Conservation (phyloP, 148 eudicot genomes). For the Rhododendron henanense region DNA sequence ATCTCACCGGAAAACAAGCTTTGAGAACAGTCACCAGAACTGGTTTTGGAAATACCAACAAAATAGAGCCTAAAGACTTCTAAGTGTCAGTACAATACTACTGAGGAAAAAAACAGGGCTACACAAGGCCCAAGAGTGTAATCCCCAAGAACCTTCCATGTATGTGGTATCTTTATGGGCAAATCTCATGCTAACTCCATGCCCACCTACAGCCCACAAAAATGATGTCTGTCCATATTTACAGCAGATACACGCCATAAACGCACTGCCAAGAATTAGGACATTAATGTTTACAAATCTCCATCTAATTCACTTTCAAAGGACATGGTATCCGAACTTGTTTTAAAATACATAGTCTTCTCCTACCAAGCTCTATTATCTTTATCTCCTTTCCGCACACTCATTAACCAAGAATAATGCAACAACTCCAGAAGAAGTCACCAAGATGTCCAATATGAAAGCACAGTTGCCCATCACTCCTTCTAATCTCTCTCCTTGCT, state of each 20-base stretch:
- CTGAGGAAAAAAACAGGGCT: background rate
- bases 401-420: background rate
- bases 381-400: no score
- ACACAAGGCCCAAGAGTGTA: background rate
- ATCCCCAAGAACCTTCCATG: background rate
- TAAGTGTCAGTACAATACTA: background rate
- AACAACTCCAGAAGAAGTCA: background rate
- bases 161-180: constrained; percentile 14
- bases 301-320: no score
- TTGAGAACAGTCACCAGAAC: background rate
- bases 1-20: background rate
- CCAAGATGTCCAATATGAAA: background rate
- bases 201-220: constrained; percentile 58
- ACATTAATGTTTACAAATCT: constrained; percentile 13
- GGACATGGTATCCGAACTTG: background rate
- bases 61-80: background rate
- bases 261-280: constrained; percentile 63
- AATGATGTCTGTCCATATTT: constrained; percentile 55
- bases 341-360: no score
- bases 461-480: no score
- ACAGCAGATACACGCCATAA: constrained; percentile 49
- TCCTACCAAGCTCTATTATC: no score
- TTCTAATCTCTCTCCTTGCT: no score
- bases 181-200: constrained; percentile 18
- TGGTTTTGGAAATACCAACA: background rate